Evolutionary conservation across 169 alveolate species (phyloP).

Genomic region (Plasmodium ovale): DNA sequence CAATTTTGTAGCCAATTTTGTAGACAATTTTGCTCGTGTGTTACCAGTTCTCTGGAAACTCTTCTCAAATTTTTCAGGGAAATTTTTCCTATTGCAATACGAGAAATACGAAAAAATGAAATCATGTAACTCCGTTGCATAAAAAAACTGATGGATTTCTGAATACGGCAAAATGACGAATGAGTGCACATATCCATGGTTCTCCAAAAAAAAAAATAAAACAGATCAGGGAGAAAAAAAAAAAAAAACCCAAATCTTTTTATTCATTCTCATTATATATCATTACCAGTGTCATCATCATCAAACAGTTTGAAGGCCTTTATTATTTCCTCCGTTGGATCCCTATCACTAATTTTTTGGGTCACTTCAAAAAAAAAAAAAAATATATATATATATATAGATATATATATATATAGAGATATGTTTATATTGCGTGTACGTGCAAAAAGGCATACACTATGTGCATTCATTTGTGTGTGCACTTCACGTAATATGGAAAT

Average conservation of each 20-base stretch:
- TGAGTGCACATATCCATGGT: no score
- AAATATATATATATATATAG: not conserved
- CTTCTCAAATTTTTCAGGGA: conserved; percentile 94
- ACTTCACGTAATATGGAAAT: not conserved
- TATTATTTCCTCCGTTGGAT: conserved; percentile 96
- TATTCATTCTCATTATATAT: not conserved
- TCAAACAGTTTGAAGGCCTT: conserved; percentile 96
- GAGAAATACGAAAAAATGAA: not conserved
- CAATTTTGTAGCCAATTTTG: no score
- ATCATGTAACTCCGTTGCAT: not conserved
- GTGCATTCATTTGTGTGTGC: not conserved
- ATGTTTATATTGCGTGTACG: not conserved
- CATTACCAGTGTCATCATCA: conserved; percentile 93
- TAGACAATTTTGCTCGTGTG: no score
- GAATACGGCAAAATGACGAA: no score
- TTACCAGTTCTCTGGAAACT: conserved; percentile 95
- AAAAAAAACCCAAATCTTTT: no score
- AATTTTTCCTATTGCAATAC: conserved; percentile 88
- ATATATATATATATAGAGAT: not conserved
- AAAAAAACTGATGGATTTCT: no score
- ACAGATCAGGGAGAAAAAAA: no score
- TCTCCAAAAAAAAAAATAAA: no score
- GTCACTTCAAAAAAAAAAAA: conserved; percentile 83
- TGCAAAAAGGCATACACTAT: not conserved
- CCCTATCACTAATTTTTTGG: conserved; percentile 92